Evolutionary conservation across 73 alveolate genomes (phyloP), one percentile per base, ranked within the genome.

Genomic region (Diophrys sp.): DNA sequence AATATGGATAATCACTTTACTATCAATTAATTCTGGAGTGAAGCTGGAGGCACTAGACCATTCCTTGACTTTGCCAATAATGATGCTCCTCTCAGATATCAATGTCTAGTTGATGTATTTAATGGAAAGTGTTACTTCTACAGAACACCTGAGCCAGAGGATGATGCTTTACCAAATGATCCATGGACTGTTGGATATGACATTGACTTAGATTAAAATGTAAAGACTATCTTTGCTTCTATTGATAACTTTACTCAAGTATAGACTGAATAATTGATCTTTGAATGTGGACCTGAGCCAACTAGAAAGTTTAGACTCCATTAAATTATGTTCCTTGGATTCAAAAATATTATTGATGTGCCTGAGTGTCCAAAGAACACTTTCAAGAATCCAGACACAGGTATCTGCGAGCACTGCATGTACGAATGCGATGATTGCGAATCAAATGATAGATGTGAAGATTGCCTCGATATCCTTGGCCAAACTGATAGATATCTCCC

Each of bases 231-330:
- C 18, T 44, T 44, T 18, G 62, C 62, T 44, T 44, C 62, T 11
- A 44, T 44, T 18, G 62, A 44, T 44, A 44, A 44, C 18, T 44
- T 44, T 18, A 44, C 62, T 44, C 18, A 44, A 44, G 18, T 18
- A 11, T 18, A 44, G 18, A 44, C 18, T 44, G 18, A 44, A 11
- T 44, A 44, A 18, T 44, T 44, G 18, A 44, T 44, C 62, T 44
- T 44, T 44, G 62, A 44, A 44, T 44, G 62, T 44, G 62, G 62
- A 11, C 62, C 62, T 11, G 62, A 44, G 62, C n/a, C n/a, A n/a
- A n/a, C n/a, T n/a, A 44, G 62, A 44, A 44, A 44, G 62, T 44
- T 44, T 18, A 44, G 62, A 44, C 18, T 44, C 5, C 62, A 44
- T 44, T 5, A 44, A 44, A 18, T 44, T 18, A 44, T 44, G 62